Conservation (phyloP, 1,139 yeast genomes). For the Trichomonascaceae sp. region DNA sequence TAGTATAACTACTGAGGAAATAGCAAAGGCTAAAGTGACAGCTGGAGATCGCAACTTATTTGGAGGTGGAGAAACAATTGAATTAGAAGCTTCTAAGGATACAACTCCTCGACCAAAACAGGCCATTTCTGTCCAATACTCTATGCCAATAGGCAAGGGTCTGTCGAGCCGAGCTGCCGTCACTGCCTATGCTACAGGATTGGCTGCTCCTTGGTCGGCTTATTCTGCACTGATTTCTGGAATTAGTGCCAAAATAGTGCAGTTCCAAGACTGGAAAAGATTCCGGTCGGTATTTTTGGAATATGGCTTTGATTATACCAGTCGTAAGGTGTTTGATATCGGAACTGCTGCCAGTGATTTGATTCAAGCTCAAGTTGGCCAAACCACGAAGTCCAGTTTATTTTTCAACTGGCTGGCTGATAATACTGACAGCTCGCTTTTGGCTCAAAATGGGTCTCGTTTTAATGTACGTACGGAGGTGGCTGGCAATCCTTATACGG, state of each 20-base stretch:
- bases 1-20: conserved; percentile 63
- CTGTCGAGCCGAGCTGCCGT: conserved; percentile 51
- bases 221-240: conserved; percentile 58
- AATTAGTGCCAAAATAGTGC: conserved; percentile 39
- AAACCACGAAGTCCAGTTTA: conserved; percentile 32
- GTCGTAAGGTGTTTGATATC: conserved; percentile 28
- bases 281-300: conserved; percentile 34
- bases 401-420: conserved; percentile 30
- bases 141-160: conserved; percentile 54
- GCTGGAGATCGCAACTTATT: conserved; percentile 64
- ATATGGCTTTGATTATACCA: conserved; percentile 54
- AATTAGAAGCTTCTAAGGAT: conserved; percentile 73
- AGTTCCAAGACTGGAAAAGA: conserved; percentile 9
- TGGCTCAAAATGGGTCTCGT: conserved; percentile 46
- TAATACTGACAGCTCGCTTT: conserved; percentile 27
- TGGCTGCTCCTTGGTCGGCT: conserved; percentile 66
- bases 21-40: conserved; percentile 69
- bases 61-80: conserved; percentile 82
- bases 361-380: conserved; percentile 35
- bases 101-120: conserved; percentile 60
- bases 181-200: conserved; percentile 49
- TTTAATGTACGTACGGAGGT: conserved; percentile 54
- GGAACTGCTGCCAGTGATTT: conserved; percentile 37
- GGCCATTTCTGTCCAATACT: conserved; percentile 58
- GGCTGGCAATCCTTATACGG: conserved; percentile 34